Evolutionary conservation across 2,329 filamentous ascomycete species (phyloP).

Genomic region (Trichoderma citrinoviride): DNA sequence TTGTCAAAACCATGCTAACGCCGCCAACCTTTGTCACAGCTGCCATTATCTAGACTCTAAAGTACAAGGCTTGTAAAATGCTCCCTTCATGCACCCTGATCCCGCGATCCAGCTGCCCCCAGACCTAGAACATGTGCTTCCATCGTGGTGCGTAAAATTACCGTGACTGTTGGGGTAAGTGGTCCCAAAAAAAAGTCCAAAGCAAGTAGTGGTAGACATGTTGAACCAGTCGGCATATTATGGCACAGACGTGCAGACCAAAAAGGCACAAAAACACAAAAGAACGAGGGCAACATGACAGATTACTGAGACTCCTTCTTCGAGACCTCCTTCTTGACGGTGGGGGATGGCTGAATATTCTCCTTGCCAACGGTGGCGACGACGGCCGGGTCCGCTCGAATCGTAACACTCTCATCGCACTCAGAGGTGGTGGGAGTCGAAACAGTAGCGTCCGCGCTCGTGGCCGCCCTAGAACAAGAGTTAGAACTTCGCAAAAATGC

Average conservation of each 20-base stretch:
- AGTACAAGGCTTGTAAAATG: slow-evolving; percentile 42
- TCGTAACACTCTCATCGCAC: slow-evolving; percentile 54
- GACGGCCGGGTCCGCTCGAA: slow-evolving; percentile 50
- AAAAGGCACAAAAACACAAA: slow-evolving; percentile 20
- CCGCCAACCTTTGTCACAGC: slow-evolving; percentile 27
- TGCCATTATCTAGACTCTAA: slow-evolving; percentile 37
- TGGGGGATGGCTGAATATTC: slow-evolving; percentile 50
- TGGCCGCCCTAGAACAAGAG: slow-evolving; percentile 36
- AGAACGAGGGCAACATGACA: background rate
- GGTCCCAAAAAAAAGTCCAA: slow-evolving; percentile 25
- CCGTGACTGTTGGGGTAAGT: slow-evolving; percentile 26
- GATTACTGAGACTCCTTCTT: slow-evolving; percentile 32
- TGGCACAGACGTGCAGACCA: slow-evolving; percentile 17
- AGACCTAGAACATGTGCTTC: slow-evolving; percentile 38
- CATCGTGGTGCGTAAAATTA: slow-evolving; percentile 33
- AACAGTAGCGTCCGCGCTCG: slow-evolving; percentile 40
- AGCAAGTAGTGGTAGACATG: slow-evolving; percentile 23
- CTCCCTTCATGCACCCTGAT: slow-evolving; percentile 32
- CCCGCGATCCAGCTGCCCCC: slow-evolving; percentile 36
- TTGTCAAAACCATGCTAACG: slow-evolving; percentile 11
- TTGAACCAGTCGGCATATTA: slow-evolving; percentile 22
- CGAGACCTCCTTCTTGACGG: slow-evolving; percentile 40
- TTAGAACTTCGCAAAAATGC: slow-evolving; percentile 35
- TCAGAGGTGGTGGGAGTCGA: slow-evolving; percentile 46
- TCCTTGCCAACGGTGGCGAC: slow-evolving; percentile 38